Conservation (phyloP, 2,329 filamentous ascomycete genomes). For the Immersiporthe knoxdaviesiana region DNA sequence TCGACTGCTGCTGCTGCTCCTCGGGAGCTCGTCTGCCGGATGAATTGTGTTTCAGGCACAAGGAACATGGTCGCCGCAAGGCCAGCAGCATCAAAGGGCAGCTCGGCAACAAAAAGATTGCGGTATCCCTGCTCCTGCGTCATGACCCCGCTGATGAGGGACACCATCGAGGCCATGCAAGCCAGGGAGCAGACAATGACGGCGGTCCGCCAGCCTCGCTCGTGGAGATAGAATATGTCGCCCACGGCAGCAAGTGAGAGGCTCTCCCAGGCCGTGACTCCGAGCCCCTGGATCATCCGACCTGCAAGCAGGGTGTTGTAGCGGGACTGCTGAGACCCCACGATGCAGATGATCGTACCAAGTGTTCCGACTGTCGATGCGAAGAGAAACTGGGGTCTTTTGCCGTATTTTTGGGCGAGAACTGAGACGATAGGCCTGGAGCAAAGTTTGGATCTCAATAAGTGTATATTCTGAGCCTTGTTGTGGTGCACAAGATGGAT, state of each 20-base stretch:
- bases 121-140: slow-evolving; percentile 36
- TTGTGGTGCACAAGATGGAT: not conserved
- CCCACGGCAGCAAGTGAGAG: slow-evolving; percentile 39
- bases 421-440: slow-evolving; percentile 36
- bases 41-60: slow-evolving; percentile 37
- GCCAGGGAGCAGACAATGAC: slow-evolving; percentile 38
- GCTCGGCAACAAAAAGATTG: slow-evolving; percentile 37
- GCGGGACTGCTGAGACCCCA: slow-evolving; percentile 33
- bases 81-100: slow-evolving; percentile 37
- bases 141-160: slow-evolving; percentile 37
- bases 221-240: slow-evolving; percentile 41
- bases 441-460: not conserved
- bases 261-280: slow-evolving; percentile 40
- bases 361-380: slow-evolving; percentile 36
- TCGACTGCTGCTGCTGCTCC: not conserved
- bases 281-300: slow-evolving; percentile 39
- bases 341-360: slow-evolving; percentile 36
- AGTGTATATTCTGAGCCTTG: not conserved
- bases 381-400: slow-evolving; percentile 40
- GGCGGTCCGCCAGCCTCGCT: slow-evolving; percentile 38
- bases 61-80: slow-evolving; percentile 35
- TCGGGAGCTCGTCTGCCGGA: not conserved
- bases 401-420: slow-evolving; percentile 40
- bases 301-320: slow-evolving; percentile 40
- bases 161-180: slow-evolving; percentile 37